A percentile compares a stretch with the other conserved stretches of the same genome.
Evolutionary conservation across 129 eudicot species (phyloP).

Genomic region (Gnaphalium uliginosum): DNA sequence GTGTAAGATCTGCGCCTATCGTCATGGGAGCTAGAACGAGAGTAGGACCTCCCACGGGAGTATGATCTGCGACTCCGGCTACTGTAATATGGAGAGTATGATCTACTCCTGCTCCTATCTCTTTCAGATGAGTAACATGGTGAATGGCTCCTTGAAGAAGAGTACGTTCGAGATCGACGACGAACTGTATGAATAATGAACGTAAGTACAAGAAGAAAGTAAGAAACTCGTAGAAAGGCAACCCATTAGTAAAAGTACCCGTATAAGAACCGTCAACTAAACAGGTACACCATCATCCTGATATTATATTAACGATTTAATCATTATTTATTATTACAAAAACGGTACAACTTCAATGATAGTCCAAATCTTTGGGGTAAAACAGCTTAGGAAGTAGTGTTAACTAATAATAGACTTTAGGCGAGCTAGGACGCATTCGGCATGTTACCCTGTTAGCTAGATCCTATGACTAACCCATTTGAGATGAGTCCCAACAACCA

Average conservation of each 20-base stretch:
- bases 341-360: no score
- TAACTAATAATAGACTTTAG: no score
- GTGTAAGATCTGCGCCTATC: constrained; percentile 49
- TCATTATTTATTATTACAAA: no score
- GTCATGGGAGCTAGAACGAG: constrained; percentile 52
- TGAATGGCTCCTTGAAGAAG: constrained; percentile 59
- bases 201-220: not conserved
- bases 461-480: no score
- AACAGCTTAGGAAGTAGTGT: no score
- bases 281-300: not conserved
- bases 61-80: constrained; percentile 37
- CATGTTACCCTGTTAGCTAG: no score
- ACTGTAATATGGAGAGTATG: constrained; percentile 47
- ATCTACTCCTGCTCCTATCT: constrained; percentile 51
- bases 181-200: constrained; percentile 36
- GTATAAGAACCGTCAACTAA: not conserved
- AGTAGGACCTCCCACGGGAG: constrained; percentile 55
- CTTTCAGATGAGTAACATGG: constrained; percentile 61
- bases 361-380: no score
- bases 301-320: no score
- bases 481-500: no score
- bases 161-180: constrained; percentile 61
- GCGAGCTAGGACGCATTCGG: no score
- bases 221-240: not conserved
- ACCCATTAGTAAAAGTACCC: not conserved